Evolutionary conservation across 176 grass and related monocot genomes (phyloP).

Genomic region (Aegilops umbellulata): DNA sequence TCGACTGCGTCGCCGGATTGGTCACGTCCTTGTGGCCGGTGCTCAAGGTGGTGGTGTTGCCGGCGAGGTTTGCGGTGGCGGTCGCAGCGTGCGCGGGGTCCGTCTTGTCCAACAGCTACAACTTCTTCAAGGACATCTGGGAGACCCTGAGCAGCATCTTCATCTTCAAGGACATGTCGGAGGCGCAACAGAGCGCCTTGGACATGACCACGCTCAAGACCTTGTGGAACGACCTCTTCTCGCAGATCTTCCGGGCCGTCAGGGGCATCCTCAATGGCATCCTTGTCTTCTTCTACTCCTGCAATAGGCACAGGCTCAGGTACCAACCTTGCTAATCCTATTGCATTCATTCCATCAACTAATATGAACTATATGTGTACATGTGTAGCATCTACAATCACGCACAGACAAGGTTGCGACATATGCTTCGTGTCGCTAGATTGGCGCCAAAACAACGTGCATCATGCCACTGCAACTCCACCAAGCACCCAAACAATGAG

Average conservation of each 20-base stretch:
- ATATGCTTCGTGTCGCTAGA: not conserved
- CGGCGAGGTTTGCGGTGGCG: constrained; percentile 13
- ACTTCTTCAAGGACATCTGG: constrained; percentile 61
- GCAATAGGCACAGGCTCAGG: constrained; percentile 80
- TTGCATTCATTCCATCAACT: too few relatives aligned
- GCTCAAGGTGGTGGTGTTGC: constrained; percentile 38
- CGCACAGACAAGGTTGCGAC: constrained; percentile 24
- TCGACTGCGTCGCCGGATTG: not conserved
- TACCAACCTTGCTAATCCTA: not conserved
- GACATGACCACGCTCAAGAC: constrained; percentile 60
- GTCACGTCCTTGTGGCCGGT: constrained; percentile 32
- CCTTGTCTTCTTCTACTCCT: constrained; percentile 53
- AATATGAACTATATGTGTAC: too few relatives aligned
- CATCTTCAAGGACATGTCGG: constrained; percentile 58
- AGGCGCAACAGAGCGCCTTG: constrained; percentile 48
- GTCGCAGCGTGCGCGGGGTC: constrained; percentile 38
- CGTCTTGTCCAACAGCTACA: constrained; percentile 45
- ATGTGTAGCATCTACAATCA: constrained; percentile 79
- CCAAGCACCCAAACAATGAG: not conserved
- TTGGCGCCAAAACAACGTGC: not conserved
- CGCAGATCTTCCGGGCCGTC: constrained; percentile 77
- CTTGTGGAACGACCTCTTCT: constrained; percentile 93
- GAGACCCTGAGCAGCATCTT: constrained; percentile 71
- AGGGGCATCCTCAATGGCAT: constrained; percentile 79
- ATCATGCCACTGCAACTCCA: constrained; percentile 10